A percentile compares a stretch with the other conserved stretches of the same genome.
Evolutionary conservation across 129 eudicot genomes (phyloP).

Genomic region (Centella asiatica): DNA sequence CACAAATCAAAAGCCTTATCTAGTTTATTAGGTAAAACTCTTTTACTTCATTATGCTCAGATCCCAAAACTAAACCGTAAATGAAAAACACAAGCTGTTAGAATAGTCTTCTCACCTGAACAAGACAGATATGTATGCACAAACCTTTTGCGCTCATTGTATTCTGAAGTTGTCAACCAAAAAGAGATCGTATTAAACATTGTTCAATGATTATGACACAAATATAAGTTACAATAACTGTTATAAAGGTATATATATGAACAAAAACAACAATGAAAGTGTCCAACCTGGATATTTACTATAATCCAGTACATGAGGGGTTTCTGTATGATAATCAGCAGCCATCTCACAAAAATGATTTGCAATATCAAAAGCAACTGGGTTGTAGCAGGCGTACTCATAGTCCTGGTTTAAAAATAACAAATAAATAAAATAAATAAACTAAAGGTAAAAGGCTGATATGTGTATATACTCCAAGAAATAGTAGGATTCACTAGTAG

Average conservation of each 20-base stretch:
- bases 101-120: slow-evolving; percentile 47
- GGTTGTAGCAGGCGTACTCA: slow-evolving; percentile 93
- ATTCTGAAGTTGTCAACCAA: slow-evolving; percentile 25
- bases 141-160: slow-evolving; percentile 67
- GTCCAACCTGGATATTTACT: slow-evolving; percentile 79
- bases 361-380: slow-evolving; percentile 73
- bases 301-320: slow-evolving; percentile 83
- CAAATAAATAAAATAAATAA: neutral
- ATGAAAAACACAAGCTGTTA: neutral
- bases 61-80: neutral
- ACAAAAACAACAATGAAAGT: slow-evolving; percentile 5
- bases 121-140: slow-evolving; percentile 42
- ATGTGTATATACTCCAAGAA: too few species aligned
- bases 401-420: slow-evolving; percentile 56
- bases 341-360: slow-evolving; percentile 99
- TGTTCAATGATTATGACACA: neutral
- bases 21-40: neutral
- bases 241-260: neutral
- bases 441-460: neutral
- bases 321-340: slow-evolving; percentile 94
- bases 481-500: neutral
- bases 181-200: neutral
- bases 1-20: neutral
- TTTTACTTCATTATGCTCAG: neutral
- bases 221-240: neutral